Percentiles rank a stretch among this genome's conserved stretches.
Evolutionary conservation across 83 land plant genomes (phyloP).

Genomic region (Isoetes engelmannii): DNA sequence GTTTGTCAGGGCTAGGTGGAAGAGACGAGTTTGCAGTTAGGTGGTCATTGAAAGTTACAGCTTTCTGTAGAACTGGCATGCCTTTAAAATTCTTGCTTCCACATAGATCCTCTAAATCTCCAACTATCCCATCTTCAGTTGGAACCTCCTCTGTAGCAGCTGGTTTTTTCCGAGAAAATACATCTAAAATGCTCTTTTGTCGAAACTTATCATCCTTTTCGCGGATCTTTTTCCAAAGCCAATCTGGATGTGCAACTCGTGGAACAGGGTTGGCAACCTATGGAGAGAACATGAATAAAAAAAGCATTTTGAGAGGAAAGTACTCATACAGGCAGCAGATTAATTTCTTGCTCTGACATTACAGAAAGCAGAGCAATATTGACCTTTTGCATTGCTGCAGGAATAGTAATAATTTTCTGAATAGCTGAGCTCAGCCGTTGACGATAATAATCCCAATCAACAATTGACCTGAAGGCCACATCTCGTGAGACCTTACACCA

Average conservation of each 20-base stretch:
- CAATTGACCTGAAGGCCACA: conserved; percentile 73
- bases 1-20: conserved; percentile 40
- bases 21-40: background rate
- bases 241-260: conserved; percentile 91
- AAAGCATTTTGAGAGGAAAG: too few relatives aligned
- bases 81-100: conserved; percentile 10
- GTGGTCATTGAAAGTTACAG: conserved; percentile 4
- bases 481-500: conserved; percentile 96
- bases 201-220: conserved; percentile 94
- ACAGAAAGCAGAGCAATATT: conserved; percentile 2
- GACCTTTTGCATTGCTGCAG: conserved; percentile 99
- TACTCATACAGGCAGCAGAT: too few relatives aligned
- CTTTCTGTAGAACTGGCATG: conserved; percentile 7
- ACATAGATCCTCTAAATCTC: conserved; percentile 14
- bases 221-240: conserved; percentile 92
- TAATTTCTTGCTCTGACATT: too few relatives aligned
- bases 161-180: conserved; percentile 39
- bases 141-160: background rate
- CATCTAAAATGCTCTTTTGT: conserved; percentile 69
- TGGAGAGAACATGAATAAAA: too few relatives aligned
- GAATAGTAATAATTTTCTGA: conserved; percentile 95
- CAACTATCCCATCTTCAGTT: conserved; percentile 11
- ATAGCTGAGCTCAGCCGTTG: conserved; percentile 92
- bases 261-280: conserved; percentile 97
- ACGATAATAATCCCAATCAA: conserved; percentile 97